These are phyloP conservation scores for Phytophthora fragariae DNA, from an alignment of 352 stramenopile genomes.

Conservation along the genomic window DNA sequence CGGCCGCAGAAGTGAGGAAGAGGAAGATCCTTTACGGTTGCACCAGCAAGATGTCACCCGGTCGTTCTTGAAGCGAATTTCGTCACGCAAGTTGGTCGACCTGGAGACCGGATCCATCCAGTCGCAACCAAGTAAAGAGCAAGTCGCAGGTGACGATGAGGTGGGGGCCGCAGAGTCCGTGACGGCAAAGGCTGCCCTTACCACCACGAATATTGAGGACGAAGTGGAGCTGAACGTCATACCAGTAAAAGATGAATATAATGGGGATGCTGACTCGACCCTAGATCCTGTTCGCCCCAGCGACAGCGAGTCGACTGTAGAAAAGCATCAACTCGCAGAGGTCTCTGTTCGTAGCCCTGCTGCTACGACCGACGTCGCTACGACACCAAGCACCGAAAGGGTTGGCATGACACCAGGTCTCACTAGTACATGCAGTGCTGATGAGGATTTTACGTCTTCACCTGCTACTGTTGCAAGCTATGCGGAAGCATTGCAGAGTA, in stretches of 20 bases:
- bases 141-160: conserved; percentile 1
- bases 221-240: conserved; percentile 10
- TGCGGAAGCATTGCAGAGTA: background rate
- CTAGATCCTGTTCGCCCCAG: background rate
- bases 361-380: background rate
- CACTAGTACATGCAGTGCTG: conserved; percentile 4
- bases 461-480: conserved; percentile 1
- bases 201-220: conserved; percentile 5
- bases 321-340: background rate
- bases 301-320: conserved; percentile 10
- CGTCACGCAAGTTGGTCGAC: conserved; percentile 18
- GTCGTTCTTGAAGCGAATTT: conserved; percentile 26
- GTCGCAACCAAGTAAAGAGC: conserved; percentile 2
- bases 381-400: conserved; percentile 12
- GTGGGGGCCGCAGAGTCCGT: conserved; percentile 1
- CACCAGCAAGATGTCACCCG: conserved; percentile 23
- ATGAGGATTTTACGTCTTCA: conserved; percentile 2
- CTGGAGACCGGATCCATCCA: conserved; percentile 6
- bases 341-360: background rate
- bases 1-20: background rate
- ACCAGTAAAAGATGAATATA: conserved; percentile 9
- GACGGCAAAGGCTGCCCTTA: background rate
- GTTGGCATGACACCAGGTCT: conserved; percentile 13
- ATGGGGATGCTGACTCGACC: too few relatives aligned
- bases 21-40: conserved; percentile 12